Evolutionary conservation across 208 protist species (phyloP).

Genomic region (Leishmania lainsoni): DNA sequence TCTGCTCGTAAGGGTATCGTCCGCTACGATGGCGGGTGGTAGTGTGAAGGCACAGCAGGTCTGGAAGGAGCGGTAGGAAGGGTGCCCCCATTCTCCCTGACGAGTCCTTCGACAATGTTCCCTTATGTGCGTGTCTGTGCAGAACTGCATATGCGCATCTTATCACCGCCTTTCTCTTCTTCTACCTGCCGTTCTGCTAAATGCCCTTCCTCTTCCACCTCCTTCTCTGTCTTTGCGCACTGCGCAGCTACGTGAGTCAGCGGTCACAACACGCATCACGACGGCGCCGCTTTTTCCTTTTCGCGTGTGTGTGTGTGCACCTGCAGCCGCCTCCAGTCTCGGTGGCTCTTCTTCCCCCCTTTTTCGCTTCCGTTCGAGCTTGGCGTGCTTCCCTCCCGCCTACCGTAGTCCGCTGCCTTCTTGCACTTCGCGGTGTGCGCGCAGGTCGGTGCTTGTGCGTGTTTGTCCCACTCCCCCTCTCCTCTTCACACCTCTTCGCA

Average conservation of each 20-base stretch:
- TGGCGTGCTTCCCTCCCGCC: neutral
- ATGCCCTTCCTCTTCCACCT: neutral
- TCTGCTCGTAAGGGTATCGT: neutral
- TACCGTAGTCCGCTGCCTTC: neutral
- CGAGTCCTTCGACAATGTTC: neutral
- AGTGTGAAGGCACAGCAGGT: no score
- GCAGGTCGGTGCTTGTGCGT: neutral
- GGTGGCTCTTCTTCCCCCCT: neutral
- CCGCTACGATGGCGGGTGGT: neutral
- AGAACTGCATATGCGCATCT: neutral
- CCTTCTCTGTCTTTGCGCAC: neutral
- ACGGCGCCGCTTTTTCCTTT: neutral
- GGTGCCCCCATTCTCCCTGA: neutral
- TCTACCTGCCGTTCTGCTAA: neutral
- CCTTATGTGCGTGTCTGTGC: neutral
- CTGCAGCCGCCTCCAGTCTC: neutral
- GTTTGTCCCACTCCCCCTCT: neutral
- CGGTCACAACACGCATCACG: neutral
- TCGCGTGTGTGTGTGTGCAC: neutral
- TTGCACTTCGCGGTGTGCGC: neutral
- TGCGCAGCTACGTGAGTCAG: neutral
- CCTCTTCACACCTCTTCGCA: neutral
- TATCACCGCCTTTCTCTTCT: neutral
- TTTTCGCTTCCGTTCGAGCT: neutral
- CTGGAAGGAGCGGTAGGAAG: neutral